Base-by-base conservation (phyloP, 2,329 filamentous ascomycete species). In the Gaeumannomyces sp. region DNA sequence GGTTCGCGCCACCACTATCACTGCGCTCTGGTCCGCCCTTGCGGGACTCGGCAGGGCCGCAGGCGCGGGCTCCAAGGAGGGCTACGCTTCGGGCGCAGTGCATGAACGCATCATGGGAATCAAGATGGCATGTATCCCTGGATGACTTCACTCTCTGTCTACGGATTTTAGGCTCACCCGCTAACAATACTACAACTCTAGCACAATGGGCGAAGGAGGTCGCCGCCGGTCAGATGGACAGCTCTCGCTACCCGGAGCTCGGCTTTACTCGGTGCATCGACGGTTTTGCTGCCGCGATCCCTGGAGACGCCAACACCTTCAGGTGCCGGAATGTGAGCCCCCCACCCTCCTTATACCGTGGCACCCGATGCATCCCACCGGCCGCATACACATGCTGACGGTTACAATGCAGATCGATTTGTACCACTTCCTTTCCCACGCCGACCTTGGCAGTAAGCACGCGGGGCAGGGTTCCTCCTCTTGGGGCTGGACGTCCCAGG, bases 401-500 rank as follows among this genome's bases (percentile, higher is more conserved):
- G 2, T 27, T 3, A 5, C n/a, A 4, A 57, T 22, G 28, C 28
- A 57, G 61, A 62, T 64, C 35, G 62, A 64, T 6, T 25, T 64
- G n/a, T 64, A 64, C 33, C 31, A 64, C 57, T 64, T 64, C 62
- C n/a, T 59, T 1, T 28, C 56, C 22, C 62, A 64, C 25, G 62
- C 56, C 22, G 62, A 58, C 31, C 56, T 64, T 10, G 57, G 62
- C 29, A 63, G 62, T 56, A 38, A 59, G 53, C 16, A 35, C 16
- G 45, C 45, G 19, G 29, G 50, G 10, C 62, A 28, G 7, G 62
- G 62, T 2, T 59, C 62, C 16, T 59, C 56, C 25, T 59, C 56
- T 1, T 64, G 62, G 62, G 83, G 83, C 8, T 84, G 83, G 82
- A 83, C 80, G 0, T 79, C 81, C n/a, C 72, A 75, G 0, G 76